Conservation (phyloP, 2,329 filamentous ascomycete species). For the Coniella lustricola region DNA sequence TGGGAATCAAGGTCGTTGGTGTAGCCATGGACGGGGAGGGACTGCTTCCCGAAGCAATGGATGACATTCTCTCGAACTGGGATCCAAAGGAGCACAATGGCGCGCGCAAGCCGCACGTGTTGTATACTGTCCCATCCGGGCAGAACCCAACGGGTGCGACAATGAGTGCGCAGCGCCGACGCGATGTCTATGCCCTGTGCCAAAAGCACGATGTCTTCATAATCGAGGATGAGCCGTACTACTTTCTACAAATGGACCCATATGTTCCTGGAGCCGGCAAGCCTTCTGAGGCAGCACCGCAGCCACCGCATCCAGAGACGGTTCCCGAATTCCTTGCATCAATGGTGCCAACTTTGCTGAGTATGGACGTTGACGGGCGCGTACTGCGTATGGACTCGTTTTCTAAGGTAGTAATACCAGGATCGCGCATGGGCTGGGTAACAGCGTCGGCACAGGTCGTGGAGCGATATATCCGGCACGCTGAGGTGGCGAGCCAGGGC, state of each 20-base stretch:
- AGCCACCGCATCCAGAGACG: slow-evolving; percentile 48
- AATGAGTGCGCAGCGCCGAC: slow-evolving; percentile 59
- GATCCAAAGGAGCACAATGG: slow-evolving; percentile 35
- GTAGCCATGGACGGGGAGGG: slow-evolving; percentile 47
- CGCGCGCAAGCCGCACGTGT: slow-evolving; percentile 43
- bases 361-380: slow-evolving; percentile 77
- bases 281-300: slow-evolving; percentile 29
- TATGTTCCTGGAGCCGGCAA: slow-evolving; percentile 45
- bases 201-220: slow-evolving; percentile 82
- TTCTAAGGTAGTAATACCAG: slow-evolving; percentile 83
- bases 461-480: slow-evolving; percentile 74
- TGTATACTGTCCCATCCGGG: slow-evolving; percentile 64
- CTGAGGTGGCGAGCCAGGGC: slow-evolving; percentile 78
- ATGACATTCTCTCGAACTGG: slow-evolving; percentile 45
- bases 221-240: slow-evolving; percentile 90
- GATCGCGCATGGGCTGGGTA: slow-evolving; percentile 79
- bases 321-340: slow-evolving; percentile 67
- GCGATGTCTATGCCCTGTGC: slow-evolving; percentile 68
- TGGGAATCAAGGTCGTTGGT: slow-evolving; percentile 46
- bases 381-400: slow-evolving; percentile 90
- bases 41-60: slow-evolving; percentile 43
- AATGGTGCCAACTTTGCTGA: slow-evolving; percentile 69
- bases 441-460: slow-evolving; percentile 80
- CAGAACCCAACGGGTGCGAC: slow-evolving; percentile 91
- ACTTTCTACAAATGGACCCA: slow-evolving; percentile 82